Evolutionary conservation across 805 yeast genomes (phyloP).

Genomic region (Cyberlindnera euphorbiae): DNA sequence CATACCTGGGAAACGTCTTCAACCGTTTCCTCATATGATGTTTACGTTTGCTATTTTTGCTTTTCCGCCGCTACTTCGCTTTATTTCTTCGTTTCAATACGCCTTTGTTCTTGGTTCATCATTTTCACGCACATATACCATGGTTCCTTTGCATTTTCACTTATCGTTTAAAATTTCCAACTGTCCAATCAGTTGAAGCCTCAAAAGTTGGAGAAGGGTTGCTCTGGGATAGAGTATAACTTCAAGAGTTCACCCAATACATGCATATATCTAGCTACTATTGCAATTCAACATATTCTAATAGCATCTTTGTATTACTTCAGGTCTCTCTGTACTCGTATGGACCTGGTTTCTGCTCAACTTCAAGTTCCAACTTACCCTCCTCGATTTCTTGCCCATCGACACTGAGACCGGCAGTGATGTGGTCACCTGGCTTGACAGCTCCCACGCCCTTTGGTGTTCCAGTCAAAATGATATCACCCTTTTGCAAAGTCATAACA

Average conservation of each 20-base stretch:
- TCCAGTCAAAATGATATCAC: conserved; percentile 90
- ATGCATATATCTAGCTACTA: not conserved
- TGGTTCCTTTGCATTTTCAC: not conserved
- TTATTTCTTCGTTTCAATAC: not conserved
- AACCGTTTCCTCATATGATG: too few species aligned
- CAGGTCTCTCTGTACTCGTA: conserved; percentile 46
- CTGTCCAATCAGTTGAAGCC: too few species aligned
- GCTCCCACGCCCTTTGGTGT: conserved; percentile 98
- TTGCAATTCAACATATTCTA: not conserved
- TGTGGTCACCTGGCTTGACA: conserved; percentile 69
- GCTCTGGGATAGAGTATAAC: too few species aligned
- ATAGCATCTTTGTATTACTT: not conserved
- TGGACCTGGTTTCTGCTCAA: conserved; percentile 51
- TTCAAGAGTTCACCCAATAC: too few species aligned
- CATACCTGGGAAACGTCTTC: too few species aligned
- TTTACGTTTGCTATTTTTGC: conserved; percentile 2
- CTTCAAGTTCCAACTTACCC: conserved; percentile 30
- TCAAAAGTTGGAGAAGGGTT: too few species aligned
- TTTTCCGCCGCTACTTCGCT: not conserved
- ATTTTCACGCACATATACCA: too few species aligned
- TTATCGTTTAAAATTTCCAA: not conserved
- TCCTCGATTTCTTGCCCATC: conserved; percentile 54
- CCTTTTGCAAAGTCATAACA: conserved; percentile 88
- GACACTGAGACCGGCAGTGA: conserved; percentile 57
- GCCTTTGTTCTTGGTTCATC: not conserved